Evolutionary conservation across 2,329 filamentous ascomycete species (phyloP).

Genomic region (Epicoccum sorghinum): DNA sequence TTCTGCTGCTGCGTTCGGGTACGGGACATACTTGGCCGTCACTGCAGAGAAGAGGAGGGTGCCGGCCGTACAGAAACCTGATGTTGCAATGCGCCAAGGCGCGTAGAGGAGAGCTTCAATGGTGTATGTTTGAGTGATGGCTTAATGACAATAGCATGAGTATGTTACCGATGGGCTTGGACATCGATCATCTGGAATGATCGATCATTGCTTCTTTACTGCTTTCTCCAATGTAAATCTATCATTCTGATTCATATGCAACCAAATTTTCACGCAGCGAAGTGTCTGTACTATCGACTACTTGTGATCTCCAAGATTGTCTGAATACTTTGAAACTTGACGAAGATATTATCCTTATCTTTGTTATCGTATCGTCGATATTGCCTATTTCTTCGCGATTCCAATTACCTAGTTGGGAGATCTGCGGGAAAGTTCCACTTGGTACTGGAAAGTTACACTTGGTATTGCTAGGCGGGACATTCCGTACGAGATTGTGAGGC

Average conservation of each 20-base stretch:
- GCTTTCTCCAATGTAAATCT: background rate
- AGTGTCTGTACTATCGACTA: no score
- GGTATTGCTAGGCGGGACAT: no score
- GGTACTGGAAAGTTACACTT: no score
- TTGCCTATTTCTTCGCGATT: no score
- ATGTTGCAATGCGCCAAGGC: constrained; percentile 51
- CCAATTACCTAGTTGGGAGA: no score
- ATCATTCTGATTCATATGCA: background rate
- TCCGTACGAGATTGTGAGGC: no score
- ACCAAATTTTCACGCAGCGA: no score
- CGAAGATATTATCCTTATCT: no score
- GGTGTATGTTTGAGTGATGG: background rate
- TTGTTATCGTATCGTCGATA: no score
- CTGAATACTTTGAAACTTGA: no score
- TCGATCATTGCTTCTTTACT: background rate
- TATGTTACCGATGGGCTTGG: background rate
- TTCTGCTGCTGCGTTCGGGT: constrained; percentile 50
- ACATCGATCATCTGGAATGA: constrained; percentile 31
- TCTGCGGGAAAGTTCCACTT: no score
- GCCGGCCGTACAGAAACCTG: constrained; percentile 22
- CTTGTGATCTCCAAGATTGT: no score
- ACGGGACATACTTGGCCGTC: constrained; percentile 42
- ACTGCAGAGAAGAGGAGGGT: constrained; percentile 21
- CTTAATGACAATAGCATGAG: background rate
- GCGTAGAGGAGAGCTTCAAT: constrained; percentile 31